These are phyloP conservation scores for Neurospora discreta DNA, from an alignment of 495 filamentous ascomycete genomes.

Conservation along the genomic window DNA sequence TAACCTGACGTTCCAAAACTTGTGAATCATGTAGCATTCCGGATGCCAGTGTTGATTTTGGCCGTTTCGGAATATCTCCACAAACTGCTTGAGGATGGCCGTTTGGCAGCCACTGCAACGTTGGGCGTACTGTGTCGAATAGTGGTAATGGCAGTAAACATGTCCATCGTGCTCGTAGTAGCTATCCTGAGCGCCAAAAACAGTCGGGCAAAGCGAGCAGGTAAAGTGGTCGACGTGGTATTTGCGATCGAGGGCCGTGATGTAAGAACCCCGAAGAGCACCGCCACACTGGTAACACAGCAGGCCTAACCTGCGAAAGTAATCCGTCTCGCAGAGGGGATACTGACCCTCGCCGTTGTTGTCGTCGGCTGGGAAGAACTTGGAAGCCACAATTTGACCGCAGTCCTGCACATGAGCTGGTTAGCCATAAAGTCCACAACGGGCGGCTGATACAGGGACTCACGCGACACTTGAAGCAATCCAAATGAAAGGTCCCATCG, in stretches of 20 bases:
- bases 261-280: conserved; percentile 93
- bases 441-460: conserved; percentile 23
- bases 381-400: conserved; percentile 89
- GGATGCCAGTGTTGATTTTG: conserved; percentile 99
- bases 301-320: conserved; percentile 85
- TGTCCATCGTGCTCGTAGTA: conserved; percentile 97
- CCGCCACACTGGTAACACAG: conserved; percentile 87
- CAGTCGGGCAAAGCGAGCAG: conserved; percentile 90
- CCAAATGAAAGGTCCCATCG: conserved; percentile 86
- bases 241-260: conserved; percentile 93
- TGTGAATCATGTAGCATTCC: conserved; percentile 99
- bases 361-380: conserved; percentile 95
- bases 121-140: conserved; percentile 95
- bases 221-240: conserved; percentile 99
- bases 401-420: conserved; percentile 59
- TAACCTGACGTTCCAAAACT: conserved; percentile 98
- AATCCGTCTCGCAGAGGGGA: conserved; percentile 95
- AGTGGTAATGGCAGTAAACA: conserved; percentile 98
- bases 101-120: conserved; percentile 94
- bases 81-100: conserved; percentile 98
- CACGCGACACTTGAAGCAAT: conserved; percentile 97
- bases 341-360: conserved; percentile 78
- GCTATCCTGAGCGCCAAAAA: conserved; percentile 95
- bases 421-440: conserved; percentile 5
- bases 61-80: conserved; percentile 95